These are phyloP conservation scores for Asparagopsis taxiformis DNA, from an alignment of 31 red algal species.

Conservation along the genomic window DNA sequence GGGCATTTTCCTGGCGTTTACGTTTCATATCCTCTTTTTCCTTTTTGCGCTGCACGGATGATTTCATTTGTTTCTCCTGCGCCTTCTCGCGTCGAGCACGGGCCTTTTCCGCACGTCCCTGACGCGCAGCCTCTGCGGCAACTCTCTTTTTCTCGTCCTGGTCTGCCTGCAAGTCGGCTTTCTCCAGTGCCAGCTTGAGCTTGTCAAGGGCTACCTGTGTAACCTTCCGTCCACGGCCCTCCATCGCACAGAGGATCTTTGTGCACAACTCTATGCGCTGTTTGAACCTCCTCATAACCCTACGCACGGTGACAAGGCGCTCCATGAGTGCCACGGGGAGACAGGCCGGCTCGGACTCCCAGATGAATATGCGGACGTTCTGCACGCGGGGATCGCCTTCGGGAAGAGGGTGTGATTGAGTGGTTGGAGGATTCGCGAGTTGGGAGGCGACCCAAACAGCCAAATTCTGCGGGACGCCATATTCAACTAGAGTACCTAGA, in stretches of 20 bases:
- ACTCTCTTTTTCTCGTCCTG: constrained; percentile 25
- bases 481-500: neutral
- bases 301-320: constrained; percentile 20
- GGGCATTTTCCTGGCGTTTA: constrained; percentile 31
- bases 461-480: neutral
- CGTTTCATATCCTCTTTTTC: constrained; percentile 11
- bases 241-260: constrained; percentile 36
- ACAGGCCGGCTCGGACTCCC: constrained; percentile 55
- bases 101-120: constrained; percentile 7
- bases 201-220: constrained; percentile 32
- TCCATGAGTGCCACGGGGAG: constrained; percentile 51
- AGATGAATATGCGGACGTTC: constrained; percentile 43
- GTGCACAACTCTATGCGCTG: constrained; percentile 43
- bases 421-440: neutral
- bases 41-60: neutral
- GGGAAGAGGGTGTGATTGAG: neutral
- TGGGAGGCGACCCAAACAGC: neutral
- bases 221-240: constrained; percentile 46
- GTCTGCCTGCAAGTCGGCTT: constrained; percentile 45
- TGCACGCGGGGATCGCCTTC: constrained; percentile 7
- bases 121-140: constrained; percentile 5
- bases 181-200: constrained; percentile 51
- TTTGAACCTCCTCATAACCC: constrained; percentile 20
- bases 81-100: neutral
- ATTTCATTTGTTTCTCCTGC: neutral